Conservation (phyloP, 2,329 filamentous ascomycete genomes). For the Ophiosphaerella narmari region DNA sequence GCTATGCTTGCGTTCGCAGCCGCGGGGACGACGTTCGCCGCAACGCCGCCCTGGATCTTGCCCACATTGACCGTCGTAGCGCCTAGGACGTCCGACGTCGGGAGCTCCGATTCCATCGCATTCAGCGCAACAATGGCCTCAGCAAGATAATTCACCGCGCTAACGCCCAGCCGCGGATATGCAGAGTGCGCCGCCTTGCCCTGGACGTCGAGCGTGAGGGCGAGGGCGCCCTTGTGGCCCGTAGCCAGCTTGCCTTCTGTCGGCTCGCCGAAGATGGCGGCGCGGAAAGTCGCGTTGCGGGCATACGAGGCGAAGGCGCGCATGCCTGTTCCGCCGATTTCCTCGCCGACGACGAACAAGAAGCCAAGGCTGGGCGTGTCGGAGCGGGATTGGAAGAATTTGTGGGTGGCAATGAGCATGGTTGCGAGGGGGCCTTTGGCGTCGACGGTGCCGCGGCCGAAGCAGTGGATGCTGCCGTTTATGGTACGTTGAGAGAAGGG, state of each 20-base stretch:
- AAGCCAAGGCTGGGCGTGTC: conserved; percentile 46
- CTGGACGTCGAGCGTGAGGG: conserved; percentile 66
- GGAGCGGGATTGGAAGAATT: conserved; percentile 52
- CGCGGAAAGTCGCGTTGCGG: conserved; percentile 56
- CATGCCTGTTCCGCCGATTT: conserved; percentile 82
- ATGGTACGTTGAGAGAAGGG: conserved; percentile 60
- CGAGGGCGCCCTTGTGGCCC: conserved; percentile 84
- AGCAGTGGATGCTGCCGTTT: conserved; percentile 55
- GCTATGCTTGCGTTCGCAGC: conserved; percentile 69
- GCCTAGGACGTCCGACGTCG: conserved; percentile 40
- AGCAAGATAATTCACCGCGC: conserved; percentile 78
- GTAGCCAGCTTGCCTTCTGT: conserved; percentile 84
- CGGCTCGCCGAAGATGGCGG: conserved; percentile 88
- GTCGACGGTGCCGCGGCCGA: conserved; percentile 73
- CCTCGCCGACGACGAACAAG: conserved; percentile 77
- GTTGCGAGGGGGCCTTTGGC: conserved; percentile 64
- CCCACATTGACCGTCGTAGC: conserved; percentile 84
- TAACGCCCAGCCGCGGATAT: conserved; percentile 85
- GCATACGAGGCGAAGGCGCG: conserved; percentile 43
- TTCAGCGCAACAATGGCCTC: conserved; percentile 69
- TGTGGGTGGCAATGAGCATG: conserved; percentile 69
- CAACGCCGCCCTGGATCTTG: conserved; percentile 76
- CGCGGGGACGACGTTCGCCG: conserved; percentile 81
- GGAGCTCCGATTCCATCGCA: conserved; percentile 48
- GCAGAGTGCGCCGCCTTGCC: conserved; percentile 84